phyloP scores from a whole-genome alignment of 2,329 filamentous ascomycete genomes.

The Aspergillus versicolor region DNA sequence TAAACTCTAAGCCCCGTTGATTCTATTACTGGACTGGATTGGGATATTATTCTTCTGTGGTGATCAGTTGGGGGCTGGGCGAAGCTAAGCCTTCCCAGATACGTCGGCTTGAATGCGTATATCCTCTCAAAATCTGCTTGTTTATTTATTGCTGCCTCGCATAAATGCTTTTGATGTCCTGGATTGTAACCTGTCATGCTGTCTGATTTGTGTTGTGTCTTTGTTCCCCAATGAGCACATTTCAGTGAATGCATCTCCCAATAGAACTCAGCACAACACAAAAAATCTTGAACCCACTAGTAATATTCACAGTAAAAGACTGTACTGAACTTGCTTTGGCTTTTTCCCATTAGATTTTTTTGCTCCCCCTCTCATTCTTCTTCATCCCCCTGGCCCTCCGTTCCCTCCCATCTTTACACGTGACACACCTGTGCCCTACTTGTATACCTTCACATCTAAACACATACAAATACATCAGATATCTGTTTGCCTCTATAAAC shows the following conservation, averaged over 20 bases:
- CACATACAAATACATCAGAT: background rate
- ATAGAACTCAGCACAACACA: background rate
- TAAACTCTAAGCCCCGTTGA: background rate
- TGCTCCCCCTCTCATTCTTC: background rate
- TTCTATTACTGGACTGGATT: slow-evolving; percentile 5
- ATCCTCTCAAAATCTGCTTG: background rate
- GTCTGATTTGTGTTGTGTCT: background rate
- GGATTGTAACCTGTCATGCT: background rate
- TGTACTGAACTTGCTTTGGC: background rate
- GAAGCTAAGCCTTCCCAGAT: background rate
- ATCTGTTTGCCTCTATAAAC: background rate
- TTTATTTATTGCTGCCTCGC: background rate
- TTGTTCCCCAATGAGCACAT: background rate
- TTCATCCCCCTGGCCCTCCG: background rate
- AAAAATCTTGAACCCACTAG: background rate
- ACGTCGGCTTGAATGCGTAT: background rate
- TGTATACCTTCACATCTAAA: slow-evolving; percentile 4
- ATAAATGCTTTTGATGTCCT: background rate
- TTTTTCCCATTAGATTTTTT: background rate
- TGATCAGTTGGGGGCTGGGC: background rate
- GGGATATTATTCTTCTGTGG: background rate
- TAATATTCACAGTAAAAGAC: background rate
- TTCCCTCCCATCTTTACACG: slow-evolving; percentile 9
- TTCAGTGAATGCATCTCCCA: background rate
- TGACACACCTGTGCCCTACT: slow-evolving; percentile 12